Percentiles rank a stretch among this genome's conserved stretches.
These are phyloP conservation scores for Hypoxylon rickii DNA, from an alignment of 495 filamentous ascomycete genomes.

Conservation along the genomic window DNA sequence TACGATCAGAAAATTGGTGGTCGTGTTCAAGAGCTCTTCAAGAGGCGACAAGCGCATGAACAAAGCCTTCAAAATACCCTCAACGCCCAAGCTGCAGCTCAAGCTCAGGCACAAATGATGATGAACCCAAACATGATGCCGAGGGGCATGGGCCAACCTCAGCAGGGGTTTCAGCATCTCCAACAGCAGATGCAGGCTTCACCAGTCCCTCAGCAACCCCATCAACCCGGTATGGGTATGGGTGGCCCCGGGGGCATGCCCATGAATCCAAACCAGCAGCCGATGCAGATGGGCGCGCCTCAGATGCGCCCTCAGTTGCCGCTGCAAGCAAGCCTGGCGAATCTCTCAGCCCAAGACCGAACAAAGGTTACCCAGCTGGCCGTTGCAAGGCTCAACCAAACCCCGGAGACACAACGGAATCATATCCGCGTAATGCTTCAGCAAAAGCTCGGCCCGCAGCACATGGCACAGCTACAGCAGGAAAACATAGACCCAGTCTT, in stretches of 20 bases:
- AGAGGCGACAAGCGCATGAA: conserved; percentile 47
- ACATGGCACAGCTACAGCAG: conserved; percentile 40
- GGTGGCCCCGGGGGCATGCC: conserved; percentile 35
- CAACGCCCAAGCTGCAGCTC: conserved; percentile 43
- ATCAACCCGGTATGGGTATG: conserved; percentile 45
- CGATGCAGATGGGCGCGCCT: conserved; percentile 41
- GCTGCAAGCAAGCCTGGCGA: conserved; percentile 28
- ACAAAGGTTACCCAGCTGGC: conserved; percentile 38
- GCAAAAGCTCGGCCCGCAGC: conserved; percentile 33
- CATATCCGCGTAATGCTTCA: conserved; percentile 41
- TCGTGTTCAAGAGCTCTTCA: conserved; percentile 43
- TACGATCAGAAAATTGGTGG: conserved; percentile 44
- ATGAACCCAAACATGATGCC: conserved; percentile 51
- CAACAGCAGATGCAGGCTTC: conserved; percentile 56
- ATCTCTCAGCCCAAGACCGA: conserved; percentile 37
- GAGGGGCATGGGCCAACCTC: conserved; percentile 48
- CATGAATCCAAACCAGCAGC: conserved; percentile 46
- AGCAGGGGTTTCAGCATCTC: conserved; percentile 52
- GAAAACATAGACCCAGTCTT: conserved; percentile 47
- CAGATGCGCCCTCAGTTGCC: conserved; percentile 33
- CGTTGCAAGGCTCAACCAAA: conserved; percentile 21
- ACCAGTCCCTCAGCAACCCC: conserved; percentile 45
- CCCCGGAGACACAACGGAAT: conserved; percentile 41
- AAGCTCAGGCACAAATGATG: conserved; percentile 50
- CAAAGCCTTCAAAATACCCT: conserved; percentile 48